A percentile compares a stretch with the other conserved stretches of the same genome.
Evolutionary conservation across 805 yeast species (phyloP).

Genomic region (Ogataea salicorniae): DNA sequence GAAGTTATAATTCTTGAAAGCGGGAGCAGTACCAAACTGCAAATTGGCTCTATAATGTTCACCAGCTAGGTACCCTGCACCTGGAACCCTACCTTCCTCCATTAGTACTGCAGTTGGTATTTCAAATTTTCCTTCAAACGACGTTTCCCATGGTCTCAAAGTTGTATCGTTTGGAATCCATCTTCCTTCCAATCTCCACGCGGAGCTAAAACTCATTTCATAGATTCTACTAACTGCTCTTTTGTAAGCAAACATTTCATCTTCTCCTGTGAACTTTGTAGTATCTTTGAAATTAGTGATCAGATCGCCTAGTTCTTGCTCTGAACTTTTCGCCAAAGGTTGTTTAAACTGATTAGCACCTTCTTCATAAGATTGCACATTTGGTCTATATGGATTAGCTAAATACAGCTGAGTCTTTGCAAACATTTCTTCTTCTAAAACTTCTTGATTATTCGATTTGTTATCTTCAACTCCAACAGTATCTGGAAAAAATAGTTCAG

Average conservation of each 20-base stretch:
- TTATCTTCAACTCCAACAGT: constrained; percentile 3
- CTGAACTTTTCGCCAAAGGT: constrained; percentile 26
- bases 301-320: constrained; percentile 3
- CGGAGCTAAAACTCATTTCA: constrained; percentile 29
- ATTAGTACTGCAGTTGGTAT: constrained; percentile 2
- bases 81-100: neutral
- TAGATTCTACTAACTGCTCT: constrained; percentile 63
- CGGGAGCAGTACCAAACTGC: constrained; percentile 31
- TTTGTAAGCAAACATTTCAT: constrained; percentile 67
- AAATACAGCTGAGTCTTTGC: constrained; percentile 58
- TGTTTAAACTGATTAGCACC: constrained; percentile 31
- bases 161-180: constrained; percentile 52
- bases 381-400: constrained; percentile 64
- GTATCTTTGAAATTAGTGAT: constrained; percentile 41
- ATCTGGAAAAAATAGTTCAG: constrained; percentile 61
- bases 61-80: neutral
- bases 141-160: constrained; percentile 56
- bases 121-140: neutral
- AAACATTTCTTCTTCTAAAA: constrained; percentile 66
- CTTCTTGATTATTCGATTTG: constrained; percentile 28
- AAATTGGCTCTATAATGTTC: constrained; percentile 6
- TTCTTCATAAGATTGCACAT: constrained; percentile 57
- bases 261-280: constrained; percentile 67
- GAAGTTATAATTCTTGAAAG: constrained; percentile 43
- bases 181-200: constrained; percentile 43